phyloP scores from a whole-genome alignment of 2,329 filamentous ascomycete genomes.

The Botrytis medusae region DNA sequence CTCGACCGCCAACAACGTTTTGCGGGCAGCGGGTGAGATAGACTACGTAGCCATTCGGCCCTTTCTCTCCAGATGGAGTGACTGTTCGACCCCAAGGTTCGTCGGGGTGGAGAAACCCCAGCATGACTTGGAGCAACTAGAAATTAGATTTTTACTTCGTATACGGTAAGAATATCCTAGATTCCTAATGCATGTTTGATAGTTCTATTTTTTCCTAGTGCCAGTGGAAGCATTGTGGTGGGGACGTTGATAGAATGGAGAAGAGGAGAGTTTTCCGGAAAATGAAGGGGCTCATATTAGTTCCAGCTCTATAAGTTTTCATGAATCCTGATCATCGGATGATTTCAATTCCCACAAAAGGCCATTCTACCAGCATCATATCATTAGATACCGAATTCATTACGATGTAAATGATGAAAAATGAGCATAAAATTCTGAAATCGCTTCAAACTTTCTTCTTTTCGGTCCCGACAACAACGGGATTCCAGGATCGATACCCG shows the following conservation, averaged over 20 bases:
- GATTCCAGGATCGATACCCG: not conserved
- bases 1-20: not conserved
- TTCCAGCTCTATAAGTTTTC: not conserved
- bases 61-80: slow-evolving; percentile 16
- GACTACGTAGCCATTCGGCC: slow-evolving; percentile 1
- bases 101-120: slow-evolving; percentile 1
- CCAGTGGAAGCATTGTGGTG: not conserved
- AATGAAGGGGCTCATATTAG: not conserved
- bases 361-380: not conserved
- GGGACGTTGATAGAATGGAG: not conserved
- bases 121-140: not conserved
- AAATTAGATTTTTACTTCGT: not conserved
- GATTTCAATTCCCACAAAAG: not conserved
- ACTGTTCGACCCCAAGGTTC: slow-evolving; percentile 11
- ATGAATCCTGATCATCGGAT: not conserved
- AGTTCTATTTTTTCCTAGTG: not conserved
- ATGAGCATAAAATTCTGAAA: not conserved
- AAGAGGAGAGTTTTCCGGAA: not conserved
- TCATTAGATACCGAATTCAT: not conserved
- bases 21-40: not conserved
- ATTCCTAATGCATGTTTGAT: not conserved
- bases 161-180: not conserved
- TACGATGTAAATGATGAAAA: not conserved
- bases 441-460: not conserved
- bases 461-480: not conserved